Evolutionary conservation across 2,329 filamentous ascomycete genomes (phyloP).

Genomic region (Emydomyces testavorans): DNA sequence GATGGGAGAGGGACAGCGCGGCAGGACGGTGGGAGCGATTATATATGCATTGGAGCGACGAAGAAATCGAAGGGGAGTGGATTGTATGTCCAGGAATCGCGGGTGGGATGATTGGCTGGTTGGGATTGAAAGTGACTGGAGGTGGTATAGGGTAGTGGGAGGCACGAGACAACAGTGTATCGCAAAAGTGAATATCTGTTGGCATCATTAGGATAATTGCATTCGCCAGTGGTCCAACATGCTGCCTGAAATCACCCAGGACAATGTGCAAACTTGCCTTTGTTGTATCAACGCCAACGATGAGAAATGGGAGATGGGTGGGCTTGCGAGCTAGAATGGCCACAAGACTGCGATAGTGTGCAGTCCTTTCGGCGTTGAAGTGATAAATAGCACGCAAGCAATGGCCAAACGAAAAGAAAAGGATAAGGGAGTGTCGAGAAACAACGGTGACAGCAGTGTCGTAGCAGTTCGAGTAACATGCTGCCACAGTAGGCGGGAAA

Average conservation of each 20-base stretch:
- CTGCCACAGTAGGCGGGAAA: background rate
- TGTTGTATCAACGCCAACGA: background rate
- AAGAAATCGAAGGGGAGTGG: background rate
- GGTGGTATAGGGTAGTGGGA: background rate
- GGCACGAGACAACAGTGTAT: background rate
- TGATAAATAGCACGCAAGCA: background rate
- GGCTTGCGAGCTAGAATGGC: background rate
- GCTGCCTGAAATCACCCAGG: background rate
- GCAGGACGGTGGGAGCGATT: background rate
- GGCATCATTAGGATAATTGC: background rate
- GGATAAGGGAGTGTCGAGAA: background rate
- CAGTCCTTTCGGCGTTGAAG: background rate
- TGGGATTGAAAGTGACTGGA: background rate
- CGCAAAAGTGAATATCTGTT: background rate
- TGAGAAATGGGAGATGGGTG: background rate
- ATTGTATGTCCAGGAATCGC: background rate
- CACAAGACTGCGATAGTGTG: background rate
- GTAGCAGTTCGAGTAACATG: slow-evolving; percentile 5
- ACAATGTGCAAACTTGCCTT: slow-evolving; percentile 6
- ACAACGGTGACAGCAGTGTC: background rate
- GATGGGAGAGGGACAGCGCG: background rate
- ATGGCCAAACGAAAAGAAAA: background rate
- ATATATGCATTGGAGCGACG: slow-evolving; percentile 7
- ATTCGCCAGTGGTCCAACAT: background rate
- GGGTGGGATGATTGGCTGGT: background rate